Percentiles rank a stretch among this genome's conserved stretches.
These are phyloP conservation scores for Syncephalastrum sp. DNA, from an alignment of 371 early-diverging fungal genomes.

Conservation along the genomic window DNA sequence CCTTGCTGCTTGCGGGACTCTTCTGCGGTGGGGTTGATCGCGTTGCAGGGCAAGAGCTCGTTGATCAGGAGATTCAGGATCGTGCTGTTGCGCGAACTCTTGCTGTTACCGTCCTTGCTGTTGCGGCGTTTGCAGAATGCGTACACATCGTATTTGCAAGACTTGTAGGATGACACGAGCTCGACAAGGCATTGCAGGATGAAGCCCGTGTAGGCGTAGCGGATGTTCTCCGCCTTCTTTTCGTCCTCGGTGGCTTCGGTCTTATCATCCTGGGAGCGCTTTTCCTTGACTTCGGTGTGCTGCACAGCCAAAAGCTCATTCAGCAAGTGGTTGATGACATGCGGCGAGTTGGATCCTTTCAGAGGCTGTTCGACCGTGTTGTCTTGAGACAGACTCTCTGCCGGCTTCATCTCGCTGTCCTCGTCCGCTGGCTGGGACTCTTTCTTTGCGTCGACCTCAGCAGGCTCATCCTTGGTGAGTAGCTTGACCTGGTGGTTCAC, in stretches of 20 bases:
- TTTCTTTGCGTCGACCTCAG: constrained; percentile 13
- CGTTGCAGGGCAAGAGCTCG: constrained; percentile 62
- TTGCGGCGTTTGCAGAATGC: constrained; percentile 56
- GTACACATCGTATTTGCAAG: constrained; percentile 74
- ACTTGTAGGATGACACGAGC: constrained; percentile 81
- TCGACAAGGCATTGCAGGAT: constrained; percentile 86
- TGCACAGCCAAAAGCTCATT: constrained; percentile 37
- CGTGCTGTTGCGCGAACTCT: constrained; percentile 22
- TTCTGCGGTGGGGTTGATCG: constrained; percentile 46
- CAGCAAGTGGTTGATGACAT: constrained; percentile 36
- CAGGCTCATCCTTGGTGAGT: constrained; percentile 19
- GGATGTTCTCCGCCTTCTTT: constrained; percentile 34
- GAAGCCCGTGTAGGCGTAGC: constrained; percentile 74
- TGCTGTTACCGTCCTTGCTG: constrained; percentile 37
- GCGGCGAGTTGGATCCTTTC: constrained; percentile 24
- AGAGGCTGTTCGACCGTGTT: not conserved
- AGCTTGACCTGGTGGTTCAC: constrained; percentile 56
- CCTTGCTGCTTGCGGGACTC: constrained; percentile 59
- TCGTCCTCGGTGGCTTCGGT: constrained; percentile 14
- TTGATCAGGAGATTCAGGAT: constrained; percentile 59
- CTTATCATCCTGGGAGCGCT: constrained; percentile 17
- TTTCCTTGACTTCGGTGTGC: constrained; percentile 12
- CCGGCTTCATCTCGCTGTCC: constrained; percentile 7
- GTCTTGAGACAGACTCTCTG: not conserved
- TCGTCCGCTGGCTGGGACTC: constrained; percentile 5